phyloP scores from a whole-genome alignment of 805 yeast genomes.

The Saturnispora sekii region DNA sequence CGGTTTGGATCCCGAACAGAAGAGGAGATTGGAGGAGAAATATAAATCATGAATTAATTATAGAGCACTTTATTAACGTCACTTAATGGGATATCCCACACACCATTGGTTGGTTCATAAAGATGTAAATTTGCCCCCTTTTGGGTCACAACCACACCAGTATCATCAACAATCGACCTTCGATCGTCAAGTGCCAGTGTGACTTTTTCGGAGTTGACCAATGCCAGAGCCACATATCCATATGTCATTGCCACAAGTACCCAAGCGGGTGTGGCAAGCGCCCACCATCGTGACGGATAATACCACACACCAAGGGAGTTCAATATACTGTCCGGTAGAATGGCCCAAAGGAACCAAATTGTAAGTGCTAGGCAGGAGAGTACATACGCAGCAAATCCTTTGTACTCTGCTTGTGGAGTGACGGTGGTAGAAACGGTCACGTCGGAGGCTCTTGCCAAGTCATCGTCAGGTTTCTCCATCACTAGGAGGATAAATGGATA shows the following conservation, averaged over 20 bases:
- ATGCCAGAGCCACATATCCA: conserved; percentile 57
- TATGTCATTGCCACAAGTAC: conserved; percentile 63
- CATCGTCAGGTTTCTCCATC: conserved; percentile 28
- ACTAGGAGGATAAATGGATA: too few relatives aligned
- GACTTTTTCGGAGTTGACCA: conserved; percentile 68
- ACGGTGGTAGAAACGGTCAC: conserved; percentile 49
- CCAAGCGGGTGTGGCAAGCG: conserved; percentile 65
- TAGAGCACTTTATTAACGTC: conserved; percentile 61
- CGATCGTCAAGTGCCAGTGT: conserved; percentile 51
- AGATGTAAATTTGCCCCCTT: conserved; percentile 30
- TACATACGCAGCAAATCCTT: conserved; percentile 78
- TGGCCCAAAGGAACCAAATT: conserved; percentile 64
- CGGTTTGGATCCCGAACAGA: conserved; percentile 60
- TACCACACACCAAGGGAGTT: conserved; percentile 53
- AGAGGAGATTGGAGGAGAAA: conserved; percentile 53
- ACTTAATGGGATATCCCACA: conserved; percentile 73
- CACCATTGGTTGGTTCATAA: conserved; percentile 64
- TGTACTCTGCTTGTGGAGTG: conserved; percentile 65
- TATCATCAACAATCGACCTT: conserved; percentile 61
- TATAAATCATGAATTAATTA: conserved; percentile 29
- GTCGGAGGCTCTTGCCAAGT: conserved; percentile 55
- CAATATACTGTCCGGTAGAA: conserved; percentile 52
- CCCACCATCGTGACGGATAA: conserved; percentile 91
- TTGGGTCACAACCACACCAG: conserved; percentile 28
- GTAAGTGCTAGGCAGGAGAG: conserved; percentile 47